A percentile compares a stretch with the other conserved stretches of the same genome.
These are phyloP conservation scores for Musa itinerans DNA, from an alignment of 176 grass and related monocot species.

Conservation along the genomic window DNA sequence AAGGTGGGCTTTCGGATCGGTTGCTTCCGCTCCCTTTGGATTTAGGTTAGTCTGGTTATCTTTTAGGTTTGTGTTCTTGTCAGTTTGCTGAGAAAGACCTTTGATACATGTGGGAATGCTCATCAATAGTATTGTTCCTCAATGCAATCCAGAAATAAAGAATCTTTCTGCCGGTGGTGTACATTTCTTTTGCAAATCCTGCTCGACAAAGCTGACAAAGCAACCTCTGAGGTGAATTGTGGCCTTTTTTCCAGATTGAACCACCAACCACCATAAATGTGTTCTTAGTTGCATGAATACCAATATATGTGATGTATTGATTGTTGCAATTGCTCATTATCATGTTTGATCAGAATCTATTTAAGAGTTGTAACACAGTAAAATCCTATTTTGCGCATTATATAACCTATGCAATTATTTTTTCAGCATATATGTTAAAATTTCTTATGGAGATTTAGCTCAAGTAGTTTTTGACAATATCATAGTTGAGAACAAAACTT, in stretches of 20 bases:
- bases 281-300: background rate
- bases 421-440: too few species aligned
- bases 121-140: background rate
- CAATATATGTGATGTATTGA: too few species aligned
- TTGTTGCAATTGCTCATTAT: too few species aligned
- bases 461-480: too few species aligned
- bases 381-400: too few species aligned
- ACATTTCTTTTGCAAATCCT: conserved; percentile 63
- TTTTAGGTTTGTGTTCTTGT: background rate
- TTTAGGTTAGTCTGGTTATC: background rate
- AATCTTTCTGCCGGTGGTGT: conserved; percentile 40
- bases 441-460: too few species aligned
- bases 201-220: conserved; percentile 69
- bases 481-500: too few species aligned
- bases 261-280: background rate
- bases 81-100: background rate
- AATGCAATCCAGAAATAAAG: conserved; percentile 48
- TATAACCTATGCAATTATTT: too few species aligned
- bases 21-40: conserved; percentile 5
- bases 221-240: conserved; percentile 52
- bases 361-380: too few species aligned
- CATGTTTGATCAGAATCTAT: too few species aligned
- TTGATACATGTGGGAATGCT: too few species aligned
- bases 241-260: background rate
- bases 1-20: background rate